Conservation (phyloP, 495 filamentous ascomycete genomes). For the Glutinoglossum americanum region DNA sequence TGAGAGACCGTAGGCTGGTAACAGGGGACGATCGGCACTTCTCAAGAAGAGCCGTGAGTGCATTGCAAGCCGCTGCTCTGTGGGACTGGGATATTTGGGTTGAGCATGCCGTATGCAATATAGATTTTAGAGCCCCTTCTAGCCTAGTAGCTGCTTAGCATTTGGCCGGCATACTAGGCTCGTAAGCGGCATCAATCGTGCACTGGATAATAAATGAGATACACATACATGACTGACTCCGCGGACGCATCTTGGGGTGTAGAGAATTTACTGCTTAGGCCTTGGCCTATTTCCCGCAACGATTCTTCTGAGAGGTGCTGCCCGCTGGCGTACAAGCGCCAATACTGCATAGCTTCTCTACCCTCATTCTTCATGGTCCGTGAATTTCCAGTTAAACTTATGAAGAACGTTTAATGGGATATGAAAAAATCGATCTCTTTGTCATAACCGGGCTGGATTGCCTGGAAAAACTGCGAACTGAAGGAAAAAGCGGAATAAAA, state of each 20-base stretch:
- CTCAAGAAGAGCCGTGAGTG: constrained; percentile 15
- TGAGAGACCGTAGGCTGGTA: neutral
- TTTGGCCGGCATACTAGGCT: neutral
- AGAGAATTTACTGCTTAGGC: neutral
- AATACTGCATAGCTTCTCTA: neutral
- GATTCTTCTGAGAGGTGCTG: neutral
- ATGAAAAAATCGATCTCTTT: too few species aligned
- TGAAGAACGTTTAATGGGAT: too few species aligned
- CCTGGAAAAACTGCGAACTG: too few species aligned
- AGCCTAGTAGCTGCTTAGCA: neutral
- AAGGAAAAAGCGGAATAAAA: too few species aligned
- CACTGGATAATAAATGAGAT: neutral
- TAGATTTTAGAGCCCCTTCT: neutral
- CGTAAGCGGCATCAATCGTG: neutral
- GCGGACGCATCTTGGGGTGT: neutral
- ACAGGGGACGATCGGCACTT: neutral
- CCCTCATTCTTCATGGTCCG: neutral
- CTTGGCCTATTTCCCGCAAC: neutral
- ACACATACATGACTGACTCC: neutral
- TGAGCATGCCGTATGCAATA: neutral
- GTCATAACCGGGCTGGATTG: too few species aligned
- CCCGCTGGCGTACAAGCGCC: neutral
- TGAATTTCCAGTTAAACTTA: too few species aligned
- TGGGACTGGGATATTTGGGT: constrained; percentile 4
- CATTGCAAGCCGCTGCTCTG: constrained; percentile 18